Percentiles rank a stretch among this genome's conserved stretches.
phyloP scores from a whole-genome alignment of 164 flowering plant species.

The Liquidambar formosana region DNA sequence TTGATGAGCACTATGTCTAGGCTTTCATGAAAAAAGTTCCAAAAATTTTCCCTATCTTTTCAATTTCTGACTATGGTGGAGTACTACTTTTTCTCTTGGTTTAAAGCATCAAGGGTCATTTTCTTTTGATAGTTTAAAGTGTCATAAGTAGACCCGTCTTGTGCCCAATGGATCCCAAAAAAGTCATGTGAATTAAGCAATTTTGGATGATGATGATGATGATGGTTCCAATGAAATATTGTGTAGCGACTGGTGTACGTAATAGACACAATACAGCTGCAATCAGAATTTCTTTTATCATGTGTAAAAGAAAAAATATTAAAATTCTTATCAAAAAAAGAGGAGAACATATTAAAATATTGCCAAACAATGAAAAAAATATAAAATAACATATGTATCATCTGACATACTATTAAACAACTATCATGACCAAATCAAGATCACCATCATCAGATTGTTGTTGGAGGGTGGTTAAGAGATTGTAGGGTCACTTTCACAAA shows the following conservation, averaged over 20 bases:
- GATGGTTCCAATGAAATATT: too few species aligned
- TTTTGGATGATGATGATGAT: not conserved
- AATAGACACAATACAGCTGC: not conserved
- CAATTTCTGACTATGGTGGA: not conserved
- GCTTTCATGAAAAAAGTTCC: conserved; percentile 1
- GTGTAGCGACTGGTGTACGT: not conserved
- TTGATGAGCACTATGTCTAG: not conserved
- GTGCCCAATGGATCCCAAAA: not conserved
- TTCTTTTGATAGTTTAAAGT: conserved; percentile 12
- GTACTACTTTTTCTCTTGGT: not conserved
- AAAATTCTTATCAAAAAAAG: too few species aligned
- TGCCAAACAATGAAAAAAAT: too few species aligned
- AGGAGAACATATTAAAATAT: too few species aligned
- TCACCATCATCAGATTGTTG: too few species aligned
- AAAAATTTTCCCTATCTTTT: not conserved
- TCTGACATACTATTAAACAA: too few species aligned
- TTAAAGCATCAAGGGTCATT: conserved; percentile 10
- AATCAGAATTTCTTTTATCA: not conserved
- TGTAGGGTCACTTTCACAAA: too few species aligned
- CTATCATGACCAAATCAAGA: too few species aligned
- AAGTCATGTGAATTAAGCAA: not conserved
- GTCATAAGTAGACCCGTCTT: not conserved
- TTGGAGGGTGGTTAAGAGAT: too few species aligned
- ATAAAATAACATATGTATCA: too few species aligned
- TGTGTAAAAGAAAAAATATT: not conserved